Evolutionary conservation across 352 stramenopile species (phyloP).

Genomic region (Albugo candida): DNA sequence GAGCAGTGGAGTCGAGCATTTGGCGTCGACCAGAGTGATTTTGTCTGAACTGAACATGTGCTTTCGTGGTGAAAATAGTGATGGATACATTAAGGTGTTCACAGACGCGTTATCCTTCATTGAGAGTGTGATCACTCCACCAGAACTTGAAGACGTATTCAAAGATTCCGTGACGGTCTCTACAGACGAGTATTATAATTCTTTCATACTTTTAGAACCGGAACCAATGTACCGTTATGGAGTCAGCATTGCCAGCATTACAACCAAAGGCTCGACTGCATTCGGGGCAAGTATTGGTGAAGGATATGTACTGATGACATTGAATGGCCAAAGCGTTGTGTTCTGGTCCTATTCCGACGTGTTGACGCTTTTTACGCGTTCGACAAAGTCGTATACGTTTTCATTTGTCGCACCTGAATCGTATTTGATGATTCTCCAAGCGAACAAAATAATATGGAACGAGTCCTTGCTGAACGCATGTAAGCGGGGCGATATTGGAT

Average conservation of each 20-base stretch:
- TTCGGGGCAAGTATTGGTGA: slow-evolving; percentile 54
- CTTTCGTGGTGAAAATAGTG: slow-evolving; percentile 2
- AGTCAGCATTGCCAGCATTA: slow-evolving; percentile 58
- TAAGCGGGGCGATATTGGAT: slow-evolving; percentile 61
- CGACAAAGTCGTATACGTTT: slow-evolving; percentile 41
- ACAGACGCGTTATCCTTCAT: slow-evolving; percentile 41
- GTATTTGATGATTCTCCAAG: slow-evolving; percentile 77
- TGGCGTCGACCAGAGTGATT: slow-evolving; percentile 53
- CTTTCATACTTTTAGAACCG: slow-evolving; percentile 57
- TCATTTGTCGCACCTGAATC: slow-evolving; percentile 63
- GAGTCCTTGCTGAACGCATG: slow-evolving; percentile 74
- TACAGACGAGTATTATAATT: slow-evolving; percentile 66
- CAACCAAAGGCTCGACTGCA: slow-evolving; percentile 38
- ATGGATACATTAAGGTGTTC: slow-evolving; percentile 8
- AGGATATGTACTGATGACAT: slow-evolving; percentile 63
- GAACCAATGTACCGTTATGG: slow-evolving; percentile 74
- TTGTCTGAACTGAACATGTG: slow-evolving; percentile 25
- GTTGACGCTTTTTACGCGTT: slow-evolving; percentile 35
- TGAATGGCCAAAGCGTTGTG: slow-evolving; percentile 76
- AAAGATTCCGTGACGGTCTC: slow-evolving; percentile 79
- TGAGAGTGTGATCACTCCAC: slow-evolving; percentile 66
- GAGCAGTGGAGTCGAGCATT: slow-evolving; percentile 69
- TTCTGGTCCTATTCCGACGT: slow-evolving; percentile 69
- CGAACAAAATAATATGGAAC: slow-evolving; percentile 77
- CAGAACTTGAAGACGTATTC: slow-evolving; percentile 78